Percentiles rank a stretch among this genome's conserved stretches.
Conservation (phyloP, 2,329 filamentous ascomycete genomes). For the Epichloe amarillans region DNA sequence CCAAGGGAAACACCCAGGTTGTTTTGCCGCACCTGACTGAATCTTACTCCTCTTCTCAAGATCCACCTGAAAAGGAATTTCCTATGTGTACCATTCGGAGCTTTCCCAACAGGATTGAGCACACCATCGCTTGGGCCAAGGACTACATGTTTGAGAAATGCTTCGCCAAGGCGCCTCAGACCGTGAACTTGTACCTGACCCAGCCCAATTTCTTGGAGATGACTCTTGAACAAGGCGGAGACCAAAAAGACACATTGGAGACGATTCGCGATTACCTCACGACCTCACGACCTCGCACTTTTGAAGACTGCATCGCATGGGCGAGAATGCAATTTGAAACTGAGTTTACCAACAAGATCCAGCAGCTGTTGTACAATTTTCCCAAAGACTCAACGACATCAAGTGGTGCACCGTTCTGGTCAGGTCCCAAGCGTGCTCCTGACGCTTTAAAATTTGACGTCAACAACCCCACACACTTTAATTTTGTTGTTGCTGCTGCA, state of each 20-base stretch:
- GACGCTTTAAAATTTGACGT: constrained; percentile 81
- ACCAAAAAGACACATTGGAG: constrained; percentile 87
- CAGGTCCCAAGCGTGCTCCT: constrained; percentile 91
- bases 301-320: constrained; percentile 96
- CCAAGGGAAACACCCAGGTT: constrained; percentile 97
- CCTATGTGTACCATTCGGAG: constrained; percentile 96
- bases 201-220: constrained; percentile 82
- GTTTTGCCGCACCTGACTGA: constrained; percentile 84
- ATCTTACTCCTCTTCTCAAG: constrained; percentile 89
- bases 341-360: constrained; percentile 93
- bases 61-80: constrained; percentile 96
- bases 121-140: constrained; percentile 96
- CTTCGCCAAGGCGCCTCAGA: constrained; percentile 87
- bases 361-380: constrained; percentile 93
- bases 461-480: constrained; percentile 73
- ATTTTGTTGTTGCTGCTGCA: constrained; percentile 76
- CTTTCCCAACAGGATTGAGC: constrained; percentile 97
- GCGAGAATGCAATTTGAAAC: constrained; percentile 87
- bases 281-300: constrained; percentile 78
- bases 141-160: constrained; percentile 82
- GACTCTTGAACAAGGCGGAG: constrained; percentile 82
- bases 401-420: constrained; percentile 89
- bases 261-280: constrained; percentile 82
- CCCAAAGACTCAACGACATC: constrained; percentile 87
- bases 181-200: constrained; percentile 85